Base-by-base conservation (phyloP, 1,284 basidiomycete species). In the Fomes fomentarius region DNA sequence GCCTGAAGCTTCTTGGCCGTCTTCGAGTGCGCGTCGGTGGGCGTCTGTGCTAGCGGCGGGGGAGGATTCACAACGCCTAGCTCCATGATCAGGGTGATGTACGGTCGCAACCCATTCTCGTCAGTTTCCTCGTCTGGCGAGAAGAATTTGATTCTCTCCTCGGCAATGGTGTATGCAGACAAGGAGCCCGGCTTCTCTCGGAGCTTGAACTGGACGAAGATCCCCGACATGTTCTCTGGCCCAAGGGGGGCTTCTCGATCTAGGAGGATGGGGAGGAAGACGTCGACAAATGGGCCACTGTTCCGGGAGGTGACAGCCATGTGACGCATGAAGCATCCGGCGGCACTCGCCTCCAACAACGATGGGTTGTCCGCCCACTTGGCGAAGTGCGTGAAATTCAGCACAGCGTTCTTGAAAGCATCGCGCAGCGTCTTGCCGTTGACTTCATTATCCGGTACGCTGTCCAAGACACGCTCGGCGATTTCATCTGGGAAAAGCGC, bases 371-470 rank as follows among this genome's bases (percentile, higher is more conserved):
- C 62, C 7, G 39, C 54, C 48, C 58, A 44, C 49, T 57, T 63
- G 15, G 24, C 56, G 40, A 64, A 66, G 42, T 66, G 64, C 7
- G 58, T 61, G 48, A 66, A 65, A 19, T 63, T 56, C 7, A 66
- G 35, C 19, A 37, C 10, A 7, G 63, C 62, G 35, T 59, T 19
- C 26, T 52, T 47, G 59, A 66, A 65, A n/a, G 49, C 56, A 4
- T 58, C 52, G 15, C 25, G 12, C 31, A 65, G 54, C 11, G 37
- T 47, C 24, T 15, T 15, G 1, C 12, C 31, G 17, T 22, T 30
- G 17, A 21, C 21, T 11, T 50, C 24, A 40, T 64, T 66, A 48
- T 47, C 35, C 10, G 52, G 52, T 15, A 10, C 10, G 28, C 46
- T 49, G 14, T 40, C 31, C 24, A 54, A 30, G 37, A 54, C 30